Base-by-base conservation (phyloP, 1,139 yeast species). In the Yamadazyma taylorii region DNA sequence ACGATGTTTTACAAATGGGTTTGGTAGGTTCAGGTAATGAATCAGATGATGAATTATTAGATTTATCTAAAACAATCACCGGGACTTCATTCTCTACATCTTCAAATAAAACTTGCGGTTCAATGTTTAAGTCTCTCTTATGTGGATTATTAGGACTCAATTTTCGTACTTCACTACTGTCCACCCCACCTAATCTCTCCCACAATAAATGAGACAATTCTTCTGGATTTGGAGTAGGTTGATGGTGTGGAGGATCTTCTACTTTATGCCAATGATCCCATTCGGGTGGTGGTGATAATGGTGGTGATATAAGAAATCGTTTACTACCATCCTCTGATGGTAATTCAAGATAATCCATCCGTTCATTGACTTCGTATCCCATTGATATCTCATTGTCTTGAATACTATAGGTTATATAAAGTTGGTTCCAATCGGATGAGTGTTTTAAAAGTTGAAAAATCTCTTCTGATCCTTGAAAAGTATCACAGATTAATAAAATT, bases 201-300 rank as follows among this genome's bases (percentile, higher is more conserved):
- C 77, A 71, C 15, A 71, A 52, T 32, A 71, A 51, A 45, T 69
- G 71, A 4, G 73, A 60, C 17, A 71, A 51, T 30, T 70, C 75
- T 29, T 60, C 58, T 0, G 73, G 70, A n/a, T 73, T 59, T 36
- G 58, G 57, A 1, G 69, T 55, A 1, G 74, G 41, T 32, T 55
- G 51, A 17, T 13, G 17, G 40, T 65, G 63, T 2, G 77, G 77
- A 0, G 71, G 70, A 14, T 69, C 76, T 46, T 71, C 77, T 0
- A 56, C 63, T 37, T 53, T 63, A 37, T 63, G 63, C 69, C 71
- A 71, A 41, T 68, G 66, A 45, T 69, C 64, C 77, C 77, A 71
- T 35, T 66, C 77, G 0, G 68, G 54, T 2, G 70, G 75, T 1
- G 77, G 77, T 7, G 74, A 68, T n/a, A 64, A 47, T 5, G 77